These are phyloP conservation scores for Pichia sp. DNA, from an alignment of 1,139 yeast species.

Conservation along the genomic window DNA sequence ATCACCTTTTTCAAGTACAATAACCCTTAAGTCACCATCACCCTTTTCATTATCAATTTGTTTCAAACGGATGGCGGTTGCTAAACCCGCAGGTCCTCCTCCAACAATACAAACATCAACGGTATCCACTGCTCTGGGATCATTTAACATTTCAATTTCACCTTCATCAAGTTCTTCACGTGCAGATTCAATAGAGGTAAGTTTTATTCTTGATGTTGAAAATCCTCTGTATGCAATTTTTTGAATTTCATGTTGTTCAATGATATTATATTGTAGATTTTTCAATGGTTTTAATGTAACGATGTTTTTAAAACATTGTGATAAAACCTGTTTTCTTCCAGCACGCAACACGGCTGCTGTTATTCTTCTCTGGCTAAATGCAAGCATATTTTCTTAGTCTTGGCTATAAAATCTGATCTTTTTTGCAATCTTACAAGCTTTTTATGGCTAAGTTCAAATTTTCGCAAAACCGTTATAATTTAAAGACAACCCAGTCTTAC, in stretches of 20 bases:
- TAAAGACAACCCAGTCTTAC: too few species aligned
- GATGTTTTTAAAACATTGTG: too few species aligned
- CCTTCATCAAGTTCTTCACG: slow-evolving; percentile 39
- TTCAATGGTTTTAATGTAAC: too few species aligned
- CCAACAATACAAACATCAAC: slow-evolving; percentile 96
- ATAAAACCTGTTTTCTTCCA: too few species aligned
- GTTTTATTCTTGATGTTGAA: background rate
- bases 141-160: slow-evolving; percentile 40
- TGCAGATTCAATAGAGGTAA: slow-evolving; percentile 30
- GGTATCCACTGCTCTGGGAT: slow-evolving; percentile 71
- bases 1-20: slow-evolving; percentile 89
- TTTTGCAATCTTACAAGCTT: too few species aligned
- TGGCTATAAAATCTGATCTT: too few species aligned
- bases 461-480: too few species aligned
- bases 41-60: slow-evolving; percentile 72
- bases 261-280: too few species aligned
- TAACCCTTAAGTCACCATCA: slow-evolving; percentile 68
- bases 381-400: too few species aligned
- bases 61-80: slow-evolving; percentile 84
- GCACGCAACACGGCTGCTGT: too few species aligned
- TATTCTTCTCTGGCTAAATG: too few species aligned
- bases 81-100: slow-evolving; percentile 96
- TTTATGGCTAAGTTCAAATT: too few species aligned
- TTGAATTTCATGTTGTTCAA: background rate
- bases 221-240: background rate